Evolutionary conservation across 106 monocot species (phyloP), one percentile per base, ranked within the genome.

Genomic region (Hemerocallis citrina): DNA sequence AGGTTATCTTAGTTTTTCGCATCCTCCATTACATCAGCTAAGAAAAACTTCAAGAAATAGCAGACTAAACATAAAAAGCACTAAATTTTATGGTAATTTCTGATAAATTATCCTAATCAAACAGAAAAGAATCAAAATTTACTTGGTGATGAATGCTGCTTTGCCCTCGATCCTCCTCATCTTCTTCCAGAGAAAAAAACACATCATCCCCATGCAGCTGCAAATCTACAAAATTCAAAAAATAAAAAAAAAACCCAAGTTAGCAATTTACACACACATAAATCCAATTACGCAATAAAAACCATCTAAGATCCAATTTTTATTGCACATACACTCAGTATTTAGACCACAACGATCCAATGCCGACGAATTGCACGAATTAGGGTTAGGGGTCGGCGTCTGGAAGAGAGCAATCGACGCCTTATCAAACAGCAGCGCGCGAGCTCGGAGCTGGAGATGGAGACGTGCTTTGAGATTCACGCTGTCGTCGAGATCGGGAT

Each of bases 351-450:
- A 64, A 41, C 75, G 64, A 40, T n/a, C n/a, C 64, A 61, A 32
- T 51, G 7, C 19, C 62, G 31, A 31, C 22, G 12, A 12, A 30
- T 1, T 30, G 27, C 21, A 55, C 3, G 55, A 55, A 6, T 28
- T 15, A n/a, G 17, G 43, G 43, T 10, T 13, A 41, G 57, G 23
- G 41, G 63, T 57, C 20, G 52, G 48, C 32, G 24, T 51, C 21
- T 73, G 62, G 58, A 64, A 77, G 59, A 92, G 84, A 24, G 91
- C 58, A 33, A 68, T 74, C 17, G 88, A 81, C 38, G 84, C 98
- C 74, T 92, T 92, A 64, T 92, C 88, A 66, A 73, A 92, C 63
- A 92, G 84, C 56, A 92, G 88, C 27, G 92, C 92, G 23, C 98
- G 84, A 15, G 63, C 88, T 3, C 92, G 65, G 65, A 98, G 68